A percentile compares a stretch with the other conserved stretches of the same genome.
These are phyloP conservation scores for Microdochium bolleyi DNA, from an alignment of 2,329 filamentous ascomycete genomes.

Conservation along the genomic window DNA sequence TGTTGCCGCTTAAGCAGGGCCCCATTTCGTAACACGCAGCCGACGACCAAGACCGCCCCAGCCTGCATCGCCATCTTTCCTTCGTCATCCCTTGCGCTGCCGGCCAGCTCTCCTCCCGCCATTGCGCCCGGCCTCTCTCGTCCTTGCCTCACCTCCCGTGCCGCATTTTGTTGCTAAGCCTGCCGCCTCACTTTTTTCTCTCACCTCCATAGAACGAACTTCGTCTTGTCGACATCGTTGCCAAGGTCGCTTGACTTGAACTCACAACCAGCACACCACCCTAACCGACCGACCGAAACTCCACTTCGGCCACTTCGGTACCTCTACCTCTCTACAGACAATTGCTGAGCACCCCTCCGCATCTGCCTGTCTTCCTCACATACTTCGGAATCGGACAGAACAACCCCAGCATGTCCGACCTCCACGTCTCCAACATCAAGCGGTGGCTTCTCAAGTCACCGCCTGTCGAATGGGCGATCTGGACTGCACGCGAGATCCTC, in stretches of 20 bases:
- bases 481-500: constrained; percentile 70
- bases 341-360: background rate
- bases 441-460: constrained; percentile 80
- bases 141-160: background rate
- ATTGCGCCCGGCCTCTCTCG: background rate
- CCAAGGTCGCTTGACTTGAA: too few relatives aligned
- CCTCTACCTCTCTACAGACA: too few relatives aligned
- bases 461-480: constrained; percentile 83
- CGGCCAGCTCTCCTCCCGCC: background rate
- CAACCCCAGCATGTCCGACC: constrained; percentile 39
- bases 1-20: too few relatives aligned
- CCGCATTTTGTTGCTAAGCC: background rate
- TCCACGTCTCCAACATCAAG: constrained; percentile 37
- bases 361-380: background rate
- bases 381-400: background rate
- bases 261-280: too few relatives aligned
- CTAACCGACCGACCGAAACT: background rate
- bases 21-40: too few relatives aligned
- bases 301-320: background rate
- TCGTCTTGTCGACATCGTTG: too few relatives aligned
- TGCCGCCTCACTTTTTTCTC: background rate
- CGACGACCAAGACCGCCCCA: background rate
- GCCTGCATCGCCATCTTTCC: background rate
- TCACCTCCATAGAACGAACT: too few relatives aligned
- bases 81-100: constrained; percentile 1